Percentiles rank a stretch among this genome's conserved stretches.
phyloP scores from a whole-genome alignment of 75 land plant species.

The Cupressus sempervirens region DNA sequence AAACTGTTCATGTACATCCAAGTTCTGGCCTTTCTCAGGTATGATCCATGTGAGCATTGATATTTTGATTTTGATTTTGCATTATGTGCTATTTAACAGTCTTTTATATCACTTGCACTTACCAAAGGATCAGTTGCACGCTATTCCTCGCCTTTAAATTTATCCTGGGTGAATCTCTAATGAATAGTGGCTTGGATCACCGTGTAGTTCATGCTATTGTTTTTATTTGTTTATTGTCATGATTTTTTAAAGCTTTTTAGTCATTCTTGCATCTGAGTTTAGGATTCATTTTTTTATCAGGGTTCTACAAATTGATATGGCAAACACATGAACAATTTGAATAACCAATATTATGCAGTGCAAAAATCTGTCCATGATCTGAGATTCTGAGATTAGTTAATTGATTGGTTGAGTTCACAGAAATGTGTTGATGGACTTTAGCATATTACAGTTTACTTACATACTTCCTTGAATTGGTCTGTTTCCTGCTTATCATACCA shows the following conservation, averaged over 20 bases:
- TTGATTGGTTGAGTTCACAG: not conserved
- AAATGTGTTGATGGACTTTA: not conserved
- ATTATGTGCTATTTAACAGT: not conserved
- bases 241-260: not conserved
- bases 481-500: not conserved
- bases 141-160: not conserved
- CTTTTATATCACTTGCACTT: not conserved
- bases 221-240: not conserved
- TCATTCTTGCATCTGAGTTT: not conserved
- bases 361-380: not conserved
- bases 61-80: not conserved
- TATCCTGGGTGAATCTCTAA: not conserved
- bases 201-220: not conserved
- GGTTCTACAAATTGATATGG: not conserved
- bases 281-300: not conserved
- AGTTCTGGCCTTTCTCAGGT: slow-evolving; percentile 95
- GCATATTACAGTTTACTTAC: not conserved
- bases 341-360: not conserved
- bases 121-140: no score
- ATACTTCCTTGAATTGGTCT: not conserved
- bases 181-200: not conserved
- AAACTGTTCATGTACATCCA: slow-evolving; percentile 93
- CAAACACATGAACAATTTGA: not conserved
- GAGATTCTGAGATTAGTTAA: not conserved
- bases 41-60: slow-evolving; percentile 5